Conservation (phyloP, 345 rosid species). For the Eucalyptus guilfoylei region DNA sequence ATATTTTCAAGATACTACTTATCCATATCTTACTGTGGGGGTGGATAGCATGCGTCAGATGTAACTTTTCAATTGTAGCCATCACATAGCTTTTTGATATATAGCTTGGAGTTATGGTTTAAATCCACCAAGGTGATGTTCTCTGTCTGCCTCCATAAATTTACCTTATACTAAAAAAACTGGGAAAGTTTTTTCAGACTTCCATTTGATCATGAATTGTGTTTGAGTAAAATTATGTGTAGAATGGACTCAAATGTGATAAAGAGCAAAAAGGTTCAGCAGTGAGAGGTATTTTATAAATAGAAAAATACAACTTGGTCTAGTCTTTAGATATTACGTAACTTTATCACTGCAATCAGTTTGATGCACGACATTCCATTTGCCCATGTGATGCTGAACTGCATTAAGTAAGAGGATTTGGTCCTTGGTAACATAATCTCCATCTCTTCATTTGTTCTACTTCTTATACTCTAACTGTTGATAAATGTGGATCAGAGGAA, state of each 20-base stretch:
- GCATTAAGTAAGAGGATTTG: neutral
- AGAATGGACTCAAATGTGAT: neutral
- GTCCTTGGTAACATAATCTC: neutral
- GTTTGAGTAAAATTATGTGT: neutral
- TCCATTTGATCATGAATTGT: neutral
- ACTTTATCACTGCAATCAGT: neutral
- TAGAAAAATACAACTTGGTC: neutral
- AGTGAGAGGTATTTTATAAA: neutral
- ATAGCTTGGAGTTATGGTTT: neutral
- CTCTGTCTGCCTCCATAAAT: neutral
- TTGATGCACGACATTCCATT: neutral
- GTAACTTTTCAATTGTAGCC: neutral
- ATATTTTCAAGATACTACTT: neutral
- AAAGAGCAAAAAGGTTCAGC: neutral
- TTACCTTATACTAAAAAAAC: neutral
- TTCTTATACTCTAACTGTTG: neutral
- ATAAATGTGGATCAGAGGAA: conserved; percentile 56
- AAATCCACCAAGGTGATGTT: neutral
- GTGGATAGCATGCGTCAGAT: neutral
- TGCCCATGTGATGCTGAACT: neutral
- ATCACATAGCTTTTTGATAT: neutral
- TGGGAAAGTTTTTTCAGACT: neutral
- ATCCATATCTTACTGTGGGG: neutral
- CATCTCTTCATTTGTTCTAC: neutral
- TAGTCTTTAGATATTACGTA: neutral